Base-by-base conservation (phyloP, 371 early-diverging fungal genomes). In the Actinomucor elegans region DNA sequence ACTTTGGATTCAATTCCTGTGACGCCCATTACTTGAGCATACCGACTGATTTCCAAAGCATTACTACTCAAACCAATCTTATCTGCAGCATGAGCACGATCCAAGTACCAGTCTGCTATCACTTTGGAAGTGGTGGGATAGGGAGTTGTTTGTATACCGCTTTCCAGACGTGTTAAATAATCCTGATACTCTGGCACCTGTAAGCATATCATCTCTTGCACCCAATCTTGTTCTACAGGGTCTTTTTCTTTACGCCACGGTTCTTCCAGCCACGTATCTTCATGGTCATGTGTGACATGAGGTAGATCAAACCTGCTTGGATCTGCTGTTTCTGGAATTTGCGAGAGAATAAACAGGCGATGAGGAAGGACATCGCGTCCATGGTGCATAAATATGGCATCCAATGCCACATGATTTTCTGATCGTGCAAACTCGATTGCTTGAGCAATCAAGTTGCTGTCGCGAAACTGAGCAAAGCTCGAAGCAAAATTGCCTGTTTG, bases 341-440 rank as follows among this genome's bases (percentile, higher is more conserved):
- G 77, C 7, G 77, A 71, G 7, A 88, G 59, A 46, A 91, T 85
- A 7, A 74, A 71, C 7, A 88, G 56, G 26, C 90, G 75, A 55
- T 83, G 84, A 3, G 86, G 85, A 32, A 81, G 55, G 0, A 85
- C 57, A 32, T 80, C 75, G 2, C 60, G 43, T 2, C 80, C 79
- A 49, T 89, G 88, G 3, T 86, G 80, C 42, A 73, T 80, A 49
- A 89, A 84, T 12, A 92, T 53, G 9, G 83, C 75, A 42, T 79
- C 74, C 23, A 91, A 53, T 0, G 84, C 88, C 15, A 62, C 53
- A 32, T 81, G 63, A 32, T 85, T 77, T 53, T 77, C 84, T 11
- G 63, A 57, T 1, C 75, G 63, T 1, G 91, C 91, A 61, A 73
- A 86, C 28, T 77, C 71, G 33, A 83, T 75, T 1, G 88, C 89